Evolutionary conservation across 352 stramenopile species (phyloP).

Genomic region (Globisporangium abappressorium): DNA sequence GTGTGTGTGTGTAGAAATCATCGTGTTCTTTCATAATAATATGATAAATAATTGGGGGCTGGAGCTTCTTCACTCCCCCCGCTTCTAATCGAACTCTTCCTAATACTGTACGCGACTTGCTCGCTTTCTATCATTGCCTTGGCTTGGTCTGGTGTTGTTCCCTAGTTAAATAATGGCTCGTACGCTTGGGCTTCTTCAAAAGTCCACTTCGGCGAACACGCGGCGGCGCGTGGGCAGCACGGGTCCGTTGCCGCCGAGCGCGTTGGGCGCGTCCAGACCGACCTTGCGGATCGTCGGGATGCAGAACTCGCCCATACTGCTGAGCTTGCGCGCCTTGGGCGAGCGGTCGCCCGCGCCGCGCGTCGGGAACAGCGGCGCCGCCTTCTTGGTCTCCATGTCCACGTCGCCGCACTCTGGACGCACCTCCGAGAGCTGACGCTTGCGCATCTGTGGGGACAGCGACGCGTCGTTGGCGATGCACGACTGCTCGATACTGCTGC

Average conservation of each 20-base stretch:
- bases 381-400: conserved; percentile 13
- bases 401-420: conserved; percentile 29
- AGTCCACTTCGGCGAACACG: conserved; percentile 81
- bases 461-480: neutral
- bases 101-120: neutral
- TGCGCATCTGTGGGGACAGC: conserved; percentile 24
- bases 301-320: conserved; percentile 39
- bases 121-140: conserved; percentile 7
- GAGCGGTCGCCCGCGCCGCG: conserved; percentile 27
- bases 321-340: conserved; percentile 63
- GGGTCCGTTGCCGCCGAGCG: neutral
- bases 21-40: conserved; percentile 16
- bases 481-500: conserved; percentile 6
- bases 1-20: neutral
- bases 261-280: conserved; percentile 21
- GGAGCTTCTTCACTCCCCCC: neutral
- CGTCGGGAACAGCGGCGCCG: conserved; percentile 30
- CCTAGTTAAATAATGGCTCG: conserved; percentile 16
- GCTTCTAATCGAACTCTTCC: conserved; percentile 6
- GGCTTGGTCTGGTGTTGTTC: neutral
- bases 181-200: conserved; percentile 17
- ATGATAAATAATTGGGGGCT: conserved; percentile 16
- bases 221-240: conserved; percentile 44
- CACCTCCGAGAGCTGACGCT: conserved; percentile 59
- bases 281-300: conserved; percentile 46